A percentile compares a stretch with the other conserved stretches of the same genome.
Evolutionary conservation across 164 flowering plant species (phyloP).

Genomic region (Brasenia schreberi): DNA sequence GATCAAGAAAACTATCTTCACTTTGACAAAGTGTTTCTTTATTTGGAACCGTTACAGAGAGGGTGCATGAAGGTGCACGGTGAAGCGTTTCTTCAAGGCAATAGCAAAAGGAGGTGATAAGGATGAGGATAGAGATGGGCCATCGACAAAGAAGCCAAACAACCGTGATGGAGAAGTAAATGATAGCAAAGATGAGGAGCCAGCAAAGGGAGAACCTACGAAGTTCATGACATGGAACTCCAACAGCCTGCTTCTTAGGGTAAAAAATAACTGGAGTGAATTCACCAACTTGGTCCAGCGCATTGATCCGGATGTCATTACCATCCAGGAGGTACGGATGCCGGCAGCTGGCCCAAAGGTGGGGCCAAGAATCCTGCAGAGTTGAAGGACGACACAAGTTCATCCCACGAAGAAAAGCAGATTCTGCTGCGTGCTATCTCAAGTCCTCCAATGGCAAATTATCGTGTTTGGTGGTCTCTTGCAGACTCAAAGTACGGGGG

Average conservation of each 20-base stretch:
- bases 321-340: constrained; percentile 95
- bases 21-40: no score
- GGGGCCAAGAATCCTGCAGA: constrained; percentile 65
- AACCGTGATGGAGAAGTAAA: neutral
- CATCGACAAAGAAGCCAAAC: neutral
- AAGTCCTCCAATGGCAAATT: constrained; percentile 66
- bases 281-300: constrained; percentile 45
- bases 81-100: constrained; percentile 92
- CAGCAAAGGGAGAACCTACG: constrained; percentile 9
- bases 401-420: constrained; percentile 84
- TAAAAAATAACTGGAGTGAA: constrained; percentile 78
- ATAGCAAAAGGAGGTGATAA: constrained; percentile 45
- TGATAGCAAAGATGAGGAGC: constrained; percentile 6
- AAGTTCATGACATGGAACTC: constrained; percentile 97
- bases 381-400: constrained; percentile 76
- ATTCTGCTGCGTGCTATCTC: constrained; percentile 87
- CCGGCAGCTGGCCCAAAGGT: constrained; percentile 89
- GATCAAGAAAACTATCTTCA: no score
- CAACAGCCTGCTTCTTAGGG: constrained; percentile 83
- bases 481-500: constrained; percentile 93
- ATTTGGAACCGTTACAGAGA: no score
- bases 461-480: constrained; percentile 95
- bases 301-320: constrained; percentile 86
- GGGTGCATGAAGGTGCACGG: constrained; percentile 6
- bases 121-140: neutral